Base-by-base conservation (phyloP, 2,329 filamentous ascomycete species). In the Trichoderma sp. region DNA sequence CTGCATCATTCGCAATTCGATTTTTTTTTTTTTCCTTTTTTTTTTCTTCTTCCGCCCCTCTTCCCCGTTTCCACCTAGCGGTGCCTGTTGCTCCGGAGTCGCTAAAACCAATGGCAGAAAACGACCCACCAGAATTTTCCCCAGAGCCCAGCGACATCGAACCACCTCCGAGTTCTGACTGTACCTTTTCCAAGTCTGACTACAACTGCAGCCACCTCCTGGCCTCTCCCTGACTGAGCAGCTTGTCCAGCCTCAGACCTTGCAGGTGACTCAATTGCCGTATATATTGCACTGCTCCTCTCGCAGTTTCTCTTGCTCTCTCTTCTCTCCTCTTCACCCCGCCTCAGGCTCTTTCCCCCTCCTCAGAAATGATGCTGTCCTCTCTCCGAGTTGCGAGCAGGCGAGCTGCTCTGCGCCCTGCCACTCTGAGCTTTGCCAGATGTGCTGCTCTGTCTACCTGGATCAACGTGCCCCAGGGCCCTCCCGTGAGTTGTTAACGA, bases 401-500 rank as follows among this genome's bases (percentile, higher is more conserved):
- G 74, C 83, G 82, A 76, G 82, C 80, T 73, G 78, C 77, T 70
- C 74, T 79, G 70, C 80, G 80, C 70, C 76, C 78, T 70, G 77
- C 79, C 53, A 75, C 79, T 70, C 73, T 81, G 72, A 78, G 78
- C 72, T 75, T 82, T 57, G 76, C 78, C 68, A 73, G 80, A 67
- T 87, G 85, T 71, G 79, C 89, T 72, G 89, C 88, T 74, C 35
- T 69, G 37, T 97, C 93, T 70, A 92, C 91, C 73, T 98, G 94
- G 94, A 88, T 92, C 77, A 91, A 92, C 76, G 93, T 98, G 67
- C 90, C 92, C 73, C 92, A 97, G 83, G 94, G 94, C 72, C 94
- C 94, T 87, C 94, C 94, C 78, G 93, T 95, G 88, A 82, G 91
- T 87, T 70, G 50, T 64, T 61, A 52, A 39, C 22, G 10, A 39